Base-by-base conservation (phyloP, 345 rosid species). In the Eucalyptus lansdowneana region DNA sequence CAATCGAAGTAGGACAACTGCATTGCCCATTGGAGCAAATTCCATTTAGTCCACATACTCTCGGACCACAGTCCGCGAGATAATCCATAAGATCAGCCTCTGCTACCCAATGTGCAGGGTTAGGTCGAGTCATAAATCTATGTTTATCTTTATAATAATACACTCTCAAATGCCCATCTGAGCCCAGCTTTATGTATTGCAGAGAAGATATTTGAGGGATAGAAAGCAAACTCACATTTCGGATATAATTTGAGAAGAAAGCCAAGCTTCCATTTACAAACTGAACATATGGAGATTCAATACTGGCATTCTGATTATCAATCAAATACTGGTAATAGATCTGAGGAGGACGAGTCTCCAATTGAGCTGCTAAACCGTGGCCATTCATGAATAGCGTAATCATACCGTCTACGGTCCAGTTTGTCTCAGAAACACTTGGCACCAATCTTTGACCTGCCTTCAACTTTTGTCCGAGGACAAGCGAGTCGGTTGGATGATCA, bases 291-390 rank as follows among this genome's bases (percentile, higher is more conserved):
- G 62, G 3, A 17, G 67, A 44, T 21, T 40, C 50, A 10, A 16
- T n/a, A 37, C 22, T 54, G 6, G 65, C 17, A 40, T 67, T 16
- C 1, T 16, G 34, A 17, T 50, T 14, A 14, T 22, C 89, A 88
- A 51, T 45, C 56, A 21, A 83, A 81, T 13, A 12, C 24, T 24
- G 6, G 8, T 60, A 67, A 81, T 87, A 91, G 11, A n/a, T 49
- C 37, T 56, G 89, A 4, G 90, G 65, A 60, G 88, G 91, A 54
- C 69, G n/a, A 40, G 91, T 87, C n/a, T 87, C 91, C 11, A 92
- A 42, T 53, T 37, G 87, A 87, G 89, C 92, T 67, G 80, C 5
- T 25, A 90, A 40, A 37, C 89, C 89, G 34, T 53, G 11, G 37
- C 80, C 81, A 14, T 76, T 50, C 45, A 90, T 29, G 34, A 88